These are phyloP conservation scores for Gastrolobium villosum DNA, from an alignment of 306 rosid species.

Conservation along the genomic window DNA sequence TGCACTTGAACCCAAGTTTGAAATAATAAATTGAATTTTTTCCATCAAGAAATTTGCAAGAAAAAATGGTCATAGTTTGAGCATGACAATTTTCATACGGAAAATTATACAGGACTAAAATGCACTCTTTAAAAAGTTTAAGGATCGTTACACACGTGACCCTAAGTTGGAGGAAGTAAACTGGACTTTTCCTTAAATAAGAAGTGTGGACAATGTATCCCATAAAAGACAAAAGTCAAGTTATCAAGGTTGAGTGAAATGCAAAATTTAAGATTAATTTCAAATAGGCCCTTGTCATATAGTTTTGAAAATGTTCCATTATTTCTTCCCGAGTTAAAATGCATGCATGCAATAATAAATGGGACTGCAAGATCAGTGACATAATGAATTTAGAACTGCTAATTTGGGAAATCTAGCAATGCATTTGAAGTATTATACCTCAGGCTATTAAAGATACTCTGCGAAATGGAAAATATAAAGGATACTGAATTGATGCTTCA, in stretches of 20 bases:
- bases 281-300: neutral
- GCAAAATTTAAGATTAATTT: neutral
- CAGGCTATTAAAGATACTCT: neutral
- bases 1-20: neutral
- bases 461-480: slow-evolving; percentile 54
- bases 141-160: neutral
- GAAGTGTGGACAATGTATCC: slow-evolving; percentile 1
- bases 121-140: neutral
- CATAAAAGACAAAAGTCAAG: neutral
- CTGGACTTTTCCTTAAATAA: neutral
- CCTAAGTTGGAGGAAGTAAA: neutral
- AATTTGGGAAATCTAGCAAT: slow-evolving; percentile 13
- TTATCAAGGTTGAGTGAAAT: too few species aligned
- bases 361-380: neutral
- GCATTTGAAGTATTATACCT: slow-evolving; percentile 24
- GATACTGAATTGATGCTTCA: slow-evolving; percentile 93
- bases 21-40: neutral
- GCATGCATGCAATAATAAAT: slow-evolving; percentile 38
- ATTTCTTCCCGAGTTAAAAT: slow-evolving; percentile 23
- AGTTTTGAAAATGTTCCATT: slow-evolving; percentile 19
- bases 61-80: neutral
- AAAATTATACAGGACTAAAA: neutral
- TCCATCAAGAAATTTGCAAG: neutral
- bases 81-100: neutral
- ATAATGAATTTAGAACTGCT: slow-evolving; percentile 7